Percentiles rank a stretch among this genome's conserved stretches.
Evolutionary conservation across 139 green algal genomes (phyloP).

Genomic region (Asterochloris erici): DNA sequence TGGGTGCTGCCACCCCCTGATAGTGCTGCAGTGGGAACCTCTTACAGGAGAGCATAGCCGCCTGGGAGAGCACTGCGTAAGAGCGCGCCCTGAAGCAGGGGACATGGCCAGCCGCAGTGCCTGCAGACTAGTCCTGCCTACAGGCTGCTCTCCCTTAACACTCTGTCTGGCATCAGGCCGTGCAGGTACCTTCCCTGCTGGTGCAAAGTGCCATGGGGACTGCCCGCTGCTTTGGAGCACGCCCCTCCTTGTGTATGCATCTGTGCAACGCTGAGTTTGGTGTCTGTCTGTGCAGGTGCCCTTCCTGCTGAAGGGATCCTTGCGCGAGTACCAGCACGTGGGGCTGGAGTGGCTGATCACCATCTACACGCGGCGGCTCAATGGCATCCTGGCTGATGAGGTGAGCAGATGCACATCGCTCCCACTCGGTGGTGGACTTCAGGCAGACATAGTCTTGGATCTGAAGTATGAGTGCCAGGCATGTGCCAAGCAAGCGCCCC

Average conservation of each 20-base stretch:
- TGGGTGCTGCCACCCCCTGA: too few species aligned
- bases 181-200: background rate
- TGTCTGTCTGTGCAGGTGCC: conserved; percentile 46
- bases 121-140: too few species aligned
- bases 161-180: too few species aligned
- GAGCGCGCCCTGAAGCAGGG: too few species aligned
- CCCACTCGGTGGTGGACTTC: background rate
- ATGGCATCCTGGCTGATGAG: conserved; percentile 96
- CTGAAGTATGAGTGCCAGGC: background rate
- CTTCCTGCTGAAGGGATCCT: conserved; percentile 87
- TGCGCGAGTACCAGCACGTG: conserved; percentile 97
- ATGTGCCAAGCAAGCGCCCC: background rate
- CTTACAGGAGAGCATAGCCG: too few species aligned
- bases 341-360: conserved; percentile 97
- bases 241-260: background rate
- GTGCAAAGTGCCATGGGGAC: background rate
- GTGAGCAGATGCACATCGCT: conserved; percentile 45
- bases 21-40: too few species aligned
- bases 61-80: too few species aligned
- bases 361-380: conserved; percentile 86
- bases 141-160: too few species aligned
- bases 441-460: background rate
- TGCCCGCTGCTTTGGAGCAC: background rate
- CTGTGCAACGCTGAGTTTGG: background rate
- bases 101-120: too few species aligned